These are phyloP conservation scores for Penicillium crustosum DNA, from an alignment of 2,329 filamentous ascomycete genomes.

Conservation along the genomic window DNA sequence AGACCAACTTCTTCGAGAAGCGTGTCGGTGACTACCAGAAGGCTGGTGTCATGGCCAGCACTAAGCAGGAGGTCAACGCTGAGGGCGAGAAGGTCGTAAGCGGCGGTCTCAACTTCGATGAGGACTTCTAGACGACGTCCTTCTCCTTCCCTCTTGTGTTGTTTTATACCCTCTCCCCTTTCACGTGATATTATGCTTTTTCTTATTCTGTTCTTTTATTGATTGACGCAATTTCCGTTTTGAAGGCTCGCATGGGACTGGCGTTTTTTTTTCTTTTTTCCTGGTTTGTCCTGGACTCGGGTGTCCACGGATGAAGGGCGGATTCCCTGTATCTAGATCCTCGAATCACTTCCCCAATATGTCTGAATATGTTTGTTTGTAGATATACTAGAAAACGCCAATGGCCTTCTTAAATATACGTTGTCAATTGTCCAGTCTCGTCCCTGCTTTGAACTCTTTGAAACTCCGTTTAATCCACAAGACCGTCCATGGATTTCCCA, in stretches of 20 bases:
- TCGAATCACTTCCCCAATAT: constrained; percentile 21
- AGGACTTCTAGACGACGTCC: constrained; percentile 75
- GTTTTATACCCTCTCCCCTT: constrained; percentile 28
- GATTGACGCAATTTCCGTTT: constrained; percentile 29
- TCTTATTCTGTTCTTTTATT: constrained; percentile 26
- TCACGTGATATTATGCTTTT: constrained; percentile 30
- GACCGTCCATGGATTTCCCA: neutral
- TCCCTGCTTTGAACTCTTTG: neutral
- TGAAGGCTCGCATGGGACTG: constrained; percentile 36
- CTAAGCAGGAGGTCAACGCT: constrained; percentile 64
- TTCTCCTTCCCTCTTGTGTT: constrained; percentile 14
- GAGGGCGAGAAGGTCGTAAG: constrained; percentile 47
- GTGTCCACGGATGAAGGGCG: constrained; percentile 24
- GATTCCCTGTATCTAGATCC: constrained; percentile 26
- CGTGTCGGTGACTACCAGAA: constrained; percentile 99
- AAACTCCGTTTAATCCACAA: neutral
- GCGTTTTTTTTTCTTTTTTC: constrained; percentile 29
- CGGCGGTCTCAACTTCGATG: constrained; percentile 83
- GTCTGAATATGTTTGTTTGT: neutral
- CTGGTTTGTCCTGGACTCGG: constrained; percentile 16
- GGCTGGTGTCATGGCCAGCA: constrained; percentile 95
- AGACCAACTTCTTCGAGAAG: constrained; percentile 99
- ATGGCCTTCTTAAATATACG: neutral
- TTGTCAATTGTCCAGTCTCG: neutral
- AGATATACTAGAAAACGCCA: neutral